Base-by-base conservation (phyloP, 345 rosid genomes). In the Linum usitatissimum region DNA sequence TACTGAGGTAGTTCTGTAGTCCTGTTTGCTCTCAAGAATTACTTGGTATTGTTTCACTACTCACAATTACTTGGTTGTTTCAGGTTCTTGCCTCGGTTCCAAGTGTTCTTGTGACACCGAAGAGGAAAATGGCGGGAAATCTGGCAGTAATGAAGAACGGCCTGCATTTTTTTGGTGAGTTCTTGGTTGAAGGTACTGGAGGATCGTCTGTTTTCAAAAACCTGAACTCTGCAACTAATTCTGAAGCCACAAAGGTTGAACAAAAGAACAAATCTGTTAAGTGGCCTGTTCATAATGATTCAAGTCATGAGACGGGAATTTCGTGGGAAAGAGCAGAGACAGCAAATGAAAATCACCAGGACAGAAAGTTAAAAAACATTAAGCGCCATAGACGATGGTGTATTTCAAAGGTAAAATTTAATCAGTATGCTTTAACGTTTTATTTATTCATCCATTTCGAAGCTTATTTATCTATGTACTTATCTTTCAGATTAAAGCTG, bases 371-470 rank as follows among this genome's bases (percentile, higher is more conserved):
- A 54, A 84, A 74, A 74, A 79, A 73, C 73, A 73, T 89, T 67
- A 89, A 89, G 85, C 91, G 96, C 14, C 90, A 89, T 64, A 73
- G 95, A 66, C 84, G 98, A 85, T 92, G 96, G 98, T 80, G 77
- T 51, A 75, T 89, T 59, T 85, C 79, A 67, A 88, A 89, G 96
- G 98, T 89, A 64, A 59, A 70, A 62, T 34, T 45, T 54, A 68
- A 59, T 30, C 40, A 63, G 9, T 17, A 62, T 72, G 5, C 40
- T 53, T 76, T 30, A 61, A 60, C 67, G 42, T 71, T 28, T 57
- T 56, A 59, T 54, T 75, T 58, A 71, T 56, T 65, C 8, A 34
- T 34, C 38, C 38, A 34, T 34, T 34, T 34, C 8, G 8, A 34
- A 34, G 17, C 30, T 58, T 71, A 34, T 68, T 65, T 60, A 34